Evolutionary conservation across 768 basidiomycete species (phyloP).

Genomic region (Suillus weaverae): DNA sequence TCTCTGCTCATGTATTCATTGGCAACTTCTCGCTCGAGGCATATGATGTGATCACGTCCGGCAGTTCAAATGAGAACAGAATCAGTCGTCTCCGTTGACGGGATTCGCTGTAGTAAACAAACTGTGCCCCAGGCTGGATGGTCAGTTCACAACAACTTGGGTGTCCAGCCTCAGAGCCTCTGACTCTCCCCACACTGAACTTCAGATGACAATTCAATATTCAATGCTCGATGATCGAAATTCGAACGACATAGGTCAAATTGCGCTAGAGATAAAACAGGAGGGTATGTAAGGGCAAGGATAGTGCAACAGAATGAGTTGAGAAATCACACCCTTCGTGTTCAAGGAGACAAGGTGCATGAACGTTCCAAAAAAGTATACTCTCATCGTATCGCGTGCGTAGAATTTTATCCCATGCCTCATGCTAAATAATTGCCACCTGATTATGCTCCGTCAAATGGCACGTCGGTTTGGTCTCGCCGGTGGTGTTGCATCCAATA

Average conservation of each 20-base stretch:
- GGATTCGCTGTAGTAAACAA: not conserved
- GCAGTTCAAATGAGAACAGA: no score
- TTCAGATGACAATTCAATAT: constrained; percentile 21
- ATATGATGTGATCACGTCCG: no score
- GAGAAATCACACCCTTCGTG: not conserved
- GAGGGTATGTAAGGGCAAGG: not conserved
- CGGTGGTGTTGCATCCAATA: not conserved
- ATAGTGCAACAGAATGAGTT: rapidly evolving
- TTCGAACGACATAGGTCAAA: constrained; percentile 13
- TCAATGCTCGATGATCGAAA: constrained; percentile 8
- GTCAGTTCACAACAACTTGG: no score
- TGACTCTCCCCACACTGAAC: not conserved
- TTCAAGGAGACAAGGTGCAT: no score
- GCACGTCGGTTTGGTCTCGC: not conserved
- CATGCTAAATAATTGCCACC: not conserved
- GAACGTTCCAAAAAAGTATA: not conserved
- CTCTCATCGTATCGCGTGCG: not conserved
- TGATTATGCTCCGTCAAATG: constrained; percentile 1
- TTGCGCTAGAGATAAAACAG: constrained; percentile 8
- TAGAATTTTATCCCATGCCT: not conserved
- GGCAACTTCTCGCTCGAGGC: no score
- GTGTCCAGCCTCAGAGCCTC: no score
- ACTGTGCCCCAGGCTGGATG: not conserved
- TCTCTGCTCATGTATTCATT: no score
- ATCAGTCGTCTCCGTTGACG: constrained; percentile 10